phyloP scores from a whole-genome alignment of 164 flowering plant genomes.

The Protea cynaroides region DNA sequence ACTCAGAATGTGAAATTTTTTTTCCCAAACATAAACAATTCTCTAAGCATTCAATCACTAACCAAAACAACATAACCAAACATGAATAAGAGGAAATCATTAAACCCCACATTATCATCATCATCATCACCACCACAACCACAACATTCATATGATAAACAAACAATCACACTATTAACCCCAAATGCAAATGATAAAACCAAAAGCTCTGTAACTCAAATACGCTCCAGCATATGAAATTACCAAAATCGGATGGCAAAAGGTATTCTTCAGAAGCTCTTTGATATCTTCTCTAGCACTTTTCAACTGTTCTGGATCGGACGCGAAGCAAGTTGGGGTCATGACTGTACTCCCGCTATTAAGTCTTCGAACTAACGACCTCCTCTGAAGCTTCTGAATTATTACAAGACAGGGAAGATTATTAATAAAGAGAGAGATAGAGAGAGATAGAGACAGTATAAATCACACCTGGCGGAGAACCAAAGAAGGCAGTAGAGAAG shows the following conservation, averaged over 20 bases:
- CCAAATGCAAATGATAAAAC: not conserved
- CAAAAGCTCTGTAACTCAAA: not conserved
- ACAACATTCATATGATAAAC: not conserved
- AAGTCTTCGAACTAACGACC: constrained; percentile 13
- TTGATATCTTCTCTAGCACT: constrained; percentile 79
- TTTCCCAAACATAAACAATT: too few relatives aligned
- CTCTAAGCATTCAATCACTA: too few relatives aligned
- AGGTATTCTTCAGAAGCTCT: constrained; percentile 58
- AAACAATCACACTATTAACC: not conserved
- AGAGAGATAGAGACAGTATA: not conserved
- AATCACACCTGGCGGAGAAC: constrained; percentile 36
- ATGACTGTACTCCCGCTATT: constrained; percentile 21
- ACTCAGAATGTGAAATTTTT: too few relatives aligned
- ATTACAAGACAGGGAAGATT: not conserved
- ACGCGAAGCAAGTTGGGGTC: constrained; percentile 49
- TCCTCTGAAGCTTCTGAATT: constrained; percentile 22
- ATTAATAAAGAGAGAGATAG: not conserved
- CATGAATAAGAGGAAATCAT: not conserved
- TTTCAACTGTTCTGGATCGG: constrained; percentile 72
- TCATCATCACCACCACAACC: too few relatives aligned
- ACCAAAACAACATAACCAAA: not conserved
- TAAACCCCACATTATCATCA: too few relatives aligned
- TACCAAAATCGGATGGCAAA: constrained; percentile 94
- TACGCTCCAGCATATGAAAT: not conserved
- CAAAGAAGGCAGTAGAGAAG: constrained; percentile 30